Evolutionary conservation across 2,329 filamentous ascomycete genomes (phyloP).

Genomic region (Aureobasidium sp.): DNA sequence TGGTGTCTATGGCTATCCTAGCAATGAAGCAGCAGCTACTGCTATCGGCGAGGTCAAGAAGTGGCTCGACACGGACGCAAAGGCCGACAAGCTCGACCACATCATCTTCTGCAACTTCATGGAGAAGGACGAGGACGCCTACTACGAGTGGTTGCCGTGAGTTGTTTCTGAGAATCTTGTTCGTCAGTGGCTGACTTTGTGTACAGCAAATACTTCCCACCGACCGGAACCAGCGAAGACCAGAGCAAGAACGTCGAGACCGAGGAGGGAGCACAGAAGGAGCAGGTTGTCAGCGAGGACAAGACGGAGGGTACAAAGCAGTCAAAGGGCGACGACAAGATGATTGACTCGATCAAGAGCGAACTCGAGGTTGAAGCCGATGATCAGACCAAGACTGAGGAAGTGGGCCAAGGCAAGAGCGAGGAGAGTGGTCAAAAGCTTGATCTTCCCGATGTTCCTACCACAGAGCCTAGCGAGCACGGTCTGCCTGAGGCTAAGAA

Average conservation of each 20-base stretch:
- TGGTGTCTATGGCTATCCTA: conserved; percentile 91
- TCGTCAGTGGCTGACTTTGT: neutral
- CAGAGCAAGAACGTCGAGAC: neutral
- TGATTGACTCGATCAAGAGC: neutral
- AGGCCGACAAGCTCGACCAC: conserved; percentile 63
- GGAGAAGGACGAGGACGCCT: conserved; percentile 79
- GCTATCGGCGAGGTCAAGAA: conserved; percentile 69
- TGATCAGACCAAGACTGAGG: neutral
- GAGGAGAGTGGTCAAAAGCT: conserved; percentile 33
- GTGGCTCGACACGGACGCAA: conserved; percentile 53
- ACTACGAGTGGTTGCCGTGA: conserved; percentile 78
- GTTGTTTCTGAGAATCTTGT: conserved; percentile 50
- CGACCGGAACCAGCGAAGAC: conserved; percentile 36
- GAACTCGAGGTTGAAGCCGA: neutral
- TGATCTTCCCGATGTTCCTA: conserved; percentile 56
- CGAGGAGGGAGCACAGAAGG: neutral
- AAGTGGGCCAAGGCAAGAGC: neutral
- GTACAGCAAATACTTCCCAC: conserved; percentile 55
- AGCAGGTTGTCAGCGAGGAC: neutral
- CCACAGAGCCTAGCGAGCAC: conserved; percentile 48
- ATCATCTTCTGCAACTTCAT: conserved; percentile 91
- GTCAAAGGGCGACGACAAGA: neutral
- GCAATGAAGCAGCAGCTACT: conserved; percentile 72
- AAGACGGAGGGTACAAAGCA: neutral
- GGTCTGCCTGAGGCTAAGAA: conserved; percentile 53